A percentile compares a stretch with the other conserved stretches of the same genome.
Conservation (phyloP, 2,329 filamentous ascomycete species). For the Calonectria pauciramosa region DNA sequence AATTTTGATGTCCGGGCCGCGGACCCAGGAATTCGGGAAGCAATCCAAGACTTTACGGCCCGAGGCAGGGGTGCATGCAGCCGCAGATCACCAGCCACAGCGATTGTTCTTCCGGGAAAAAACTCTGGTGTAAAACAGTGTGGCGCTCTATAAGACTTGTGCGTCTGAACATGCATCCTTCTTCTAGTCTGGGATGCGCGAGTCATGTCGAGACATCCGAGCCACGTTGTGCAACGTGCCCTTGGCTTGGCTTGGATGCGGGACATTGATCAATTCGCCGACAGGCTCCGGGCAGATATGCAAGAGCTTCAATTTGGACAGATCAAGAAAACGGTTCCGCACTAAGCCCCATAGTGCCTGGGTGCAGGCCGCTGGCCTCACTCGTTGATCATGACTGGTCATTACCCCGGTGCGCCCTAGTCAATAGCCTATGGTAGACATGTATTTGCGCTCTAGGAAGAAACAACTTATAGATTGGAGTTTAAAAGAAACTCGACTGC, state of each 20-base stretch:
- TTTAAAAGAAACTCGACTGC: neutral
- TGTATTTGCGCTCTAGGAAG: neutral
- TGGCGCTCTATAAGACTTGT: neutral
- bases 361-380: neutral
- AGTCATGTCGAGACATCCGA: too few relatives aligned
- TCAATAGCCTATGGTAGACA: neutral
- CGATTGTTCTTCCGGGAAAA: too few relatives aligned
- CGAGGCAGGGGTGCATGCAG: neutral
- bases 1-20: neutral
- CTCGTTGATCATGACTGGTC: neutral
- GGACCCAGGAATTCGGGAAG: neutral
- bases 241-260: neutral
- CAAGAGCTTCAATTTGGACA: neutral
- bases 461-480: neutral
- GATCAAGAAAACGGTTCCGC: neutral
- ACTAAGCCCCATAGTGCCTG: neutral
- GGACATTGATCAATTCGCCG: neutral
- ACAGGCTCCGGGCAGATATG: neutral
- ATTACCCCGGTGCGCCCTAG: neutral
- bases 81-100: neutral
- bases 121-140: neutral
- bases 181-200: neutral
- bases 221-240: neutral
- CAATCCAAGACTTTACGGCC: neutral
- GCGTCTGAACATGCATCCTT: neutral